Evolutionary conservation across 2,329 filamentous ascomycete species (phyloP).

Genomic region (Trichoderma sp.): DNA sequence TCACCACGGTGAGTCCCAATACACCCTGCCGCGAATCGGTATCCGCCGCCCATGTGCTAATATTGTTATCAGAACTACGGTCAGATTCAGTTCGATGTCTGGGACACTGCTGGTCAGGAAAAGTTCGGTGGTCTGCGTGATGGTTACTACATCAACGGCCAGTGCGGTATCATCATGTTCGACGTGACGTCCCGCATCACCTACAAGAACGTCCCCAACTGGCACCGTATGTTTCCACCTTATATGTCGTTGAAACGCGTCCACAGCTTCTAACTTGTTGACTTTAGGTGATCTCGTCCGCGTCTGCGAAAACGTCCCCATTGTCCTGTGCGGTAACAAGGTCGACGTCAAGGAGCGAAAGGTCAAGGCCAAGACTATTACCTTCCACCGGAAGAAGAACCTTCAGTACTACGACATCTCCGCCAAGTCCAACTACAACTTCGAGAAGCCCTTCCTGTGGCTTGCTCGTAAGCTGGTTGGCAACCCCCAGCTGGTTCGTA

Average conservation of each 20-base stretch:
- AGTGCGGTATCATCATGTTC: constrained; percentile 99
- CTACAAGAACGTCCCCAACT: constrained; percentile 99
- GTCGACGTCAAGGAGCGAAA: constrained; percentile 99
- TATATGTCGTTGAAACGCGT: not conserved
- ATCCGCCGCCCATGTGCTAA: constrained; percentile 34
- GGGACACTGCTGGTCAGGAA: constrained; percentile 98
- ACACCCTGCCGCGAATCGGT: constrained; percentile 27
- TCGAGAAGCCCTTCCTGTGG: constrained; percentile 99
- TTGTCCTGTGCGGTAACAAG: constrained; percentile 98
- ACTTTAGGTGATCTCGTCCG: constrained; percentile 87
- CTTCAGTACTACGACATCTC: constrained; percentile 99
- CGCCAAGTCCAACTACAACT: constrained; percentile 99
- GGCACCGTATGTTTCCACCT: constrained; percentile 79
- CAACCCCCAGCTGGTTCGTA: constrained; percentile 62
- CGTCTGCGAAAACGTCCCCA: constrained; percentile 99
- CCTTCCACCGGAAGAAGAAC: constrained; percentile 99
- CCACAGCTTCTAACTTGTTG: constrained; percentile 30
- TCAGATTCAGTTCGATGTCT: constrained; percentile 97
- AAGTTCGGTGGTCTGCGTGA: constrained; percentile 99
- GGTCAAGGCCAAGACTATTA: constrained; percentile 99
- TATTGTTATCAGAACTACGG: constrained; percentile 75
- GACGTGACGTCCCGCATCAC: constrained; percentile 99
- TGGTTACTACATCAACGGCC: constrained; percentile 99
- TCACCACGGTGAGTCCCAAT: constrained; percentile 82
- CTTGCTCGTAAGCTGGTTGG: constrained; percentile 97